Percentiles rank a stretch among this genome's conserved stretches.
phyloP scores from a whole-genome alignment of 2,329 filamentous ascomycete genomes.

The Chaetomiaceae sp. region DNA sequence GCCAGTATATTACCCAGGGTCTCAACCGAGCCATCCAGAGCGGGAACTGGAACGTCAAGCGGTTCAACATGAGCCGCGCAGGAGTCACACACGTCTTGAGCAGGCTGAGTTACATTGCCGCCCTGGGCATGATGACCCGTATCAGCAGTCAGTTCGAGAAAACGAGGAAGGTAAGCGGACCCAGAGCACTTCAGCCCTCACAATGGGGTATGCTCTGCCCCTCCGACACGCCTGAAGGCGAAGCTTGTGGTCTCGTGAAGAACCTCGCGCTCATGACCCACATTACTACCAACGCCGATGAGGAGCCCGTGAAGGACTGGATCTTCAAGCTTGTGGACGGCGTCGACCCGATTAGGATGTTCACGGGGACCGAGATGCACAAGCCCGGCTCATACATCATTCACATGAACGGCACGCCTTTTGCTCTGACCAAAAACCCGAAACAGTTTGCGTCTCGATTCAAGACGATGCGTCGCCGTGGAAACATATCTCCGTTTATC shows the following conservation, averaged over 20 bases:
- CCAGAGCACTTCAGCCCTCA: conserved; percentile 90
- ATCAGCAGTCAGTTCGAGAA: conserved; percentile 99
- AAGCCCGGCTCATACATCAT: conserved; percentile 79
- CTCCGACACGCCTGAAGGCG: conserved; percentile 96
- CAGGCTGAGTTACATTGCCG: conserved; percentile 91
- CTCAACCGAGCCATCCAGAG: conserved; percentile 96
- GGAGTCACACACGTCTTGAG: conserved; percentile 96
- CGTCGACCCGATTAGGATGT: conserved; percentile 68
- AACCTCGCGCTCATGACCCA: conserved; percentile 98
- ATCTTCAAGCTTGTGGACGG: conserved; percentile 84
- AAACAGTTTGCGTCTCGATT: conserved; percentile 84
- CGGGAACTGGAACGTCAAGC: conserved; percentile 95
- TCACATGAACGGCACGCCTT: conserved; percentile 91
- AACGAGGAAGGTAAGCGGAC: conserved; percentile 92
- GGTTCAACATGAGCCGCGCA: conserved; percentile 97
- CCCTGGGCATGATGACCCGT: conserved; percentile 98
- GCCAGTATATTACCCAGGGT: conserved; percentile 82
- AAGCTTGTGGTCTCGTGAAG: conserved; percentile 96
- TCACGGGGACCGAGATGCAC: conserved; percentile 79
- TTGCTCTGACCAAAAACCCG: conserved; percentile 79
- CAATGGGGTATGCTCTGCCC: conserved; percentile 98
- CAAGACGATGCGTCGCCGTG: conserved; percentile 79
- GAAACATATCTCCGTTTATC: conserved; percentile 91
- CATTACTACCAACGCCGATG: conserved; percentile 94
- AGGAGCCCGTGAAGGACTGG: conserved; percentile 80